These are phyloP conservation scores for Torulaspora maleeae DNA, from an alignment of 805 yeast genomes.

Conservation along the genomic window DNA sequence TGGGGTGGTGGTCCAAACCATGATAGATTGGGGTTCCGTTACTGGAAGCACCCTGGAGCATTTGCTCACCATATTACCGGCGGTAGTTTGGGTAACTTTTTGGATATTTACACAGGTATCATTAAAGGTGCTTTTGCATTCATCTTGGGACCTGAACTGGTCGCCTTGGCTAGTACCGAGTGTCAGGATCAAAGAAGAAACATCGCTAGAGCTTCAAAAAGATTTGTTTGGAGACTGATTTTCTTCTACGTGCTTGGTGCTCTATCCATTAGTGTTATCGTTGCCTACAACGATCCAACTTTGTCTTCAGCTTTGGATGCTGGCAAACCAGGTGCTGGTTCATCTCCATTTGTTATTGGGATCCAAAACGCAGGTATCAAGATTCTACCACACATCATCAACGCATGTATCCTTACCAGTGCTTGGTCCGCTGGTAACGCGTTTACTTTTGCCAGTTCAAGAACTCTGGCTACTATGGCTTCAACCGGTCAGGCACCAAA, in stretches of 20 bases:
- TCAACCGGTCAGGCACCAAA: slow-evolving; percentile 50
- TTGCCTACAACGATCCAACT: slow-evolving; percentile 47
- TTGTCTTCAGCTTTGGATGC: slow-evolving; percentile 45
- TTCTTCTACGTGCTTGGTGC: slow-evolving; percentile 56
- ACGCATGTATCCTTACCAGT: slow-evolving; percentile 56
- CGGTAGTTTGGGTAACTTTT: slow-evolving; percentile 58
- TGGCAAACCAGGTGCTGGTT: slow-evolving; percentile 54
- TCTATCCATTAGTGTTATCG: slow-evolving; percentile 56
- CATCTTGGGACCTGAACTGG: slow-evolving; percentile 59
- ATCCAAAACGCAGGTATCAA: slow-evolving; percentile 57
- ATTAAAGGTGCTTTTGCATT: slow-evolving; percentile 64
- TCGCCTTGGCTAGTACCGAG: slow-evolving; percentile 56
- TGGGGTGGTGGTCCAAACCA: slow-evolving; percentile 47
- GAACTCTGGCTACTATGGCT: slow-evolving; percentile 44
- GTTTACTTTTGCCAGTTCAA: slow-evolving; percentile 51
- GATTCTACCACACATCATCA: slow-evolving; percentile 56
- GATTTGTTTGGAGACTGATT: slow-evolving; percentile 58
- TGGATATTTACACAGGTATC: slow-evolving; percentile 59
- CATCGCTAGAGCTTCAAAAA: slow-evolving; percentile 56
- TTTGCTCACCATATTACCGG: slow-evolving; percentile 46
- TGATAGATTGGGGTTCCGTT: slow-evolving; percentile 61
- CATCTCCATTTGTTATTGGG: slow-evolving; percentile 64
- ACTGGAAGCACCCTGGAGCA: slow-evolving; percentile 59
- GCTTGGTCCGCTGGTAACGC: slow-evolving; percentile 49
- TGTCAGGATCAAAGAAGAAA: slow-evolving; percentile 54